phyloP scores from a whole-genome alignment of 768 basidiomycete species.

The Holtermannia corniformis region DNA sequence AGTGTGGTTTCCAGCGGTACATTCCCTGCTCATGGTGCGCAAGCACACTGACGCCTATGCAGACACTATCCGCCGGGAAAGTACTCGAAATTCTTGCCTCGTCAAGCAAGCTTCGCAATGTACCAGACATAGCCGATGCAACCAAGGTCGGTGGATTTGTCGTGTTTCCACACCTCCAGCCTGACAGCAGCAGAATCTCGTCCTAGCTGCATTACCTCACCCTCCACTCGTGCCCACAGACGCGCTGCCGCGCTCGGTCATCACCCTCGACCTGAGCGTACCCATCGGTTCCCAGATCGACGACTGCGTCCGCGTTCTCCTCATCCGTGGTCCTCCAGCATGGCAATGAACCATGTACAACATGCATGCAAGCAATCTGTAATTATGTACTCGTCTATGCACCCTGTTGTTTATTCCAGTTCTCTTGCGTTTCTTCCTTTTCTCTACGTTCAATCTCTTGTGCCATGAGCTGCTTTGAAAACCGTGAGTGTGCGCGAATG shows the following conservation, averaged over 20 bases:
- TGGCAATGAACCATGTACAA: neutral
- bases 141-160: neutral
- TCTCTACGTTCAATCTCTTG: slow-evolving; percentile 17
- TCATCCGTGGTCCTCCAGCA: neutral
- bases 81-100: neutral
- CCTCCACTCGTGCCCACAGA: neutral
- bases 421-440: neutral
- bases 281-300: neutral
- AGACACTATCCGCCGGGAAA: neutral
- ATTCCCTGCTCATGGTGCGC: neutral
- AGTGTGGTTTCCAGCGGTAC: neutral
- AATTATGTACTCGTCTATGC: too few species aligned
- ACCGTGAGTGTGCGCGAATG: slow-evolving; percentile 30
- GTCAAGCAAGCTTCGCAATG: too few species aligned
- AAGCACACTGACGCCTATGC: neutral
- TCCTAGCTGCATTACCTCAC: neutral
- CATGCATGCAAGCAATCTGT: too few species aligned
- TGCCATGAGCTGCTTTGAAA: slow-evolving; percentile 26
- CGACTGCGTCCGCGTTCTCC: neutral
- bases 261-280: neutral
- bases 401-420: neutral
- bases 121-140: too few species aligned
- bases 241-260: neutral
- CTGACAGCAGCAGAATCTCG: neutral
- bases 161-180: too few species aligned